Evolutionary conservation across 306 rosid genomes (phyloP).

Genomic region (Canavalia ensiformis): DNA sequence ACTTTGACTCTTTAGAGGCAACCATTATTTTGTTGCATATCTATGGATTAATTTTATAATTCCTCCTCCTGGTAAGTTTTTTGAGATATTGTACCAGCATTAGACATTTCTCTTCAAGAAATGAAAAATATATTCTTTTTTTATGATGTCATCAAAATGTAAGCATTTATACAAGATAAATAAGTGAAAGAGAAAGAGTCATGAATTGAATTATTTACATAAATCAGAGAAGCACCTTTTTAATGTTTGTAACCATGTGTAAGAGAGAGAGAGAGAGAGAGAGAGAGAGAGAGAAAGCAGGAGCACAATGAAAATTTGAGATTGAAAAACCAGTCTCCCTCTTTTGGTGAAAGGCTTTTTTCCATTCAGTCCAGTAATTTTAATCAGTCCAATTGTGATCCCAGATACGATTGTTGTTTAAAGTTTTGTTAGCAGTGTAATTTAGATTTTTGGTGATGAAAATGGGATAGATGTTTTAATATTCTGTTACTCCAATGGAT

Average conservation of each 20-base stretch:
- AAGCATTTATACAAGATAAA: slow-evolving; percentile 4
- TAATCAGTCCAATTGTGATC: slow-evolving; percentile 19
- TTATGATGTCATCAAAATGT: neutral
- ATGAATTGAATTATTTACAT: slow-evolving; percentile 2
- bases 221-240: neutral
- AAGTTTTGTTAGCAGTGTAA: neutral
- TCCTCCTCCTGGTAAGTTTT: neutral
- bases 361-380: slow-evolving; percentile 4
- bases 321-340: neutral
- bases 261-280: neutral
- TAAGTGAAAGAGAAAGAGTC: neutral
- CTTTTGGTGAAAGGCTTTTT: neutral
- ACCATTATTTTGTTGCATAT: neutral
- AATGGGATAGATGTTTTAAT: slow-evolving; percentile 12
- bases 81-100: neutral
- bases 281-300: neutral
- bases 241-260: neutral
- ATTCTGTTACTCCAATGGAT: slow-evolving; percentile 7
- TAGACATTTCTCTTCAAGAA: slow-evolving; percentile 8
- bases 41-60: slow-evolving; percentile 1
- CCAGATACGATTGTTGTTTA: neutral
- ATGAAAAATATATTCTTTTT: neutral
- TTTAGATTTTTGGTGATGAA: neutral
- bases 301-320: slow-evolving; percentile 2
- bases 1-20: neutral